These are phyloP conservation scores for Larix kaempferi DNA, from an alignment of 75 land plant species.

Conservation along the genomic window DNA sequence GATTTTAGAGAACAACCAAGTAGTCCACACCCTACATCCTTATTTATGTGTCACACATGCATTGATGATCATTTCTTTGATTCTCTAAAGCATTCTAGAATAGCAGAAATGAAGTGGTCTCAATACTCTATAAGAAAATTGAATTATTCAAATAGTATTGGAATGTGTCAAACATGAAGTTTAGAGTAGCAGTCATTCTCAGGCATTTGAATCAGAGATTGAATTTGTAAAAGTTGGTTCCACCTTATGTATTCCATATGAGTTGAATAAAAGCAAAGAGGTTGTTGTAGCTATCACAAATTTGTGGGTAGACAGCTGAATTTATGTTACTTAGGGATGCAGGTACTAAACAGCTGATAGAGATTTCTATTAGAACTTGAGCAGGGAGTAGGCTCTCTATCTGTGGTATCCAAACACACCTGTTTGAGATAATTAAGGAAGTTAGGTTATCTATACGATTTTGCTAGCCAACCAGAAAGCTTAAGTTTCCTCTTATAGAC, in stretches of 20 bases:
- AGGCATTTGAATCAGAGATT: conserved; percentile 20
- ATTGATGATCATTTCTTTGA: conserved; percentile 2
- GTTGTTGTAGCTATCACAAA: conserved; percentile 27
- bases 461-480: too few relatives aligned
- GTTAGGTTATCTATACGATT: too few relatives aligned
- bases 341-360: conserved; percentile 37
- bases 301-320: conserved; percentile 36
- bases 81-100: neutral
- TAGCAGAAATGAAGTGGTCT: neutral
- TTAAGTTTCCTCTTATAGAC: too few relatives aligned
- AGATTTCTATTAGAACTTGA: conserved; percentile 40
- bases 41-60: neutral
- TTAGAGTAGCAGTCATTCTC: conserved; percentile 3
- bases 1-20: neutral
- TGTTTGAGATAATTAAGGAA: too few relatives aligned
- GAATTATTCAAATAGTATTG: conserved; percentile 9
- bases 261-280: conserved; percentile 22
- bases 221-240: conserved; percentile 38
- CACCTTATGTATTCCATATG: conserved; percentile 34
- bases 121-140: conserved; percentile 11
- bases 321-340: conserved; percentile 25
- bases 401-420: too few relatives aligned
- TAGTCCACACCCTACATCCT: neutral
- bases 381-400: conserved; percentile 8
- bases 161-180: conserved; percentile 1